These are phyloP conservation scores for Mortierella sp. DNA, from an alignment of 371 early-diverging fungal genomes.

Conservation along the genomic window DNA sequence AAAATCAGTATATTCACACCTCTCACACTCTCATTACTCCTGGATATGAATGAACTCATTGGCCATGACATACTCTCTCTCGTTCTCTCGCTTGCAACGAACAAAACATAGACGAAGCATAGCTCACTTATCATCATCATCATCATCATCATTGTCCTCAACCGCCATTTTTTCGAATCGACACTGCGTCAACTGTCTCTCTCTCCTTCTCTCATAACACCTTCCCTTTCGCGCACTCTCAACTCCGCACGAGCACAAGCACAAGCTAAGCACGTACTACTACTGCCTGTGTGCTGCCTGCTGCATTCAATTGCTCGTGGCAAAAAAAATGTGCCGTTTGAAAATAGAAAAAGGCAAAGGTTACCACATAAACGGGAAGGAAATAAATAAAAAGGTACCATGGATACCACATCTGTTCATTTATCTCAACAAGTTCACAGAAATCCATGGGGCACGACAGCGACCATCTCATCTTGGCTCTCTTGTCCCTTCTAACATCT, in stretches of 20 bases:
- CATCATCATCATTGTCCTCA: not conserved
- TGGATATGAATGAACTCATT: not conserved
- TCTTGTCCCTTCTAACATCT: not conserved
- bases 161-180: not conserved
- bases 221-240: not conserved
- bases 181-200: not conserved
- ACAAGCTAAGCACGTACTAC: not conserved
- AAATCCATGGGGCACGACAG: not conserved
- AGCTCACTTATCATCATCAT: not conserved
- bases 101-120: not conserved
- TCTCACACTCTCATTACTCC: not conserved
- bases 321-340: not conserved
- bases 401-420: not conserved
- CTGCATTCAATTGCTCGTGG: constrained; percentile 10
- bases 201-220: no score
- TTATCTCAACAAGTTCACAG: not conserved
- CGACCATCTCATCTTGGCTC: not conserved
- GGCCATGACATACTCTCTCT: not conserved
- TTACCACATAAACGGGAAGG: not conserved
- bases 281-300: no score
- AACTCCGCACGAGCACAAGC: constrained; percentile 1
- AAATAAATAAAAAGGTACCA: not conserved
- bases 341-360: not conserved
- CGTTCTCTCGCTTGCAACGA: not conserved
- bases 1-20: not conserved